These are phyloP conservation scores for Platanthera zijinensis DNA, from an alignment of 106 monocot species.

Conservation along the genomic window DNA sequence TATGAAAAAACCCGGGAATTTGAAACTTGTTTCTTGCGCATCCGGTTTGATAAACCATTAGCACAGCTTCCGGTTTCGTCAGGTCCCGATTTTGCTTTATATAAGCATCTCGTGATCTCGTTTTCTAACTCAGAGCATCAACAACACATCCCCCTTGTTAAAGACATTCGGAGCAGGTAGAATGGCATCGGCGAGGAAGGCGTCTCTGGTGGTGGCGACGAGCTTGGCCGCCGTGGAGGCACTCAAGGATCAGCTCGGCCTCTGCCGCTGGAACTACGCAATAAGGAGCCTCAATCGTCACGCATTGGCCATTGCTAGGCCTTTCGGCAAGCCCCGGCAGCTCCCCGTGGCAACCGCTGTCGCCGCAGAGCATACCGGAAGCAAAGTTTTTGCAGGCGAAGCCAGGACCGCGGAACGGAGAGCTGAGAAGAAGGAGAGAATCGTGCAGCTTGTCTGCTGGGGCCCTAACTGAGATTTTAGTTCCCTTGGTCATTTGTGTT, in stretches of 20 bases:
- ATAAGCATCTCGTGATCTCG: no score
- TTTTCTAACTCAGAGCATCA: no score
- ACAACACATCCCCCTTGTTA: no score
- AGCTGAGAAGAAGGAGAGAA: conserved; percentile 4
- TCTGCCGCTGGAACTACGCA: conserved; percentile 18
- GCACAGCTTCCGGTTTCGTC: no score
- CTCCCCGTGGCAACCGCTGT: background rate
- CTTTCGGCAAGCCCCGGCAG: conserved; percentile 3
- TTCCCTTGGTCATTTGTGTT: no score
- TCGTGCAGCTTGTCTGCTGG: conserved; percentile 12
- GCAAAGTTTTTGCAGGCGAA: background rate
- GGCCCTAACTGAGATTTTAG: conserved; percentile 11
- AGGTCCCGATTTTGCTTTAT: no score
- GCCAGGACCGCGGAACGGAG: background rate
- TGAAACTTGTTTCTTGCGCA: no score
- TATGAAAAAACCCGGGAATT: no score
- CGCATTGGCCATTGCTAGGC: background rate
- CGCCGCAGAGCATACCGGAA: background rate
- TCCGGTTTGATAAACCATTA: no score
- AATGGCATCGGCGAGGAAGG: background rate
- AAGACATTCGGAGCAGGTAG: no score
- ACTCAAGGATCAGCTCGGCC: conserved; percentile 16
- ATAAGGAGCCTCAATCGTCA: conserved; percentile 5
- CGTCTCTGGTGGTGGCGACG: conserved; percentile 13
- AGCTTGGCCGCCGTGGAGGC: conserved; percentile 15